Conservation (phyloP, 2,329 filamentous ascomycete species). For the Byssoonygena ceratinophila region DNA sequence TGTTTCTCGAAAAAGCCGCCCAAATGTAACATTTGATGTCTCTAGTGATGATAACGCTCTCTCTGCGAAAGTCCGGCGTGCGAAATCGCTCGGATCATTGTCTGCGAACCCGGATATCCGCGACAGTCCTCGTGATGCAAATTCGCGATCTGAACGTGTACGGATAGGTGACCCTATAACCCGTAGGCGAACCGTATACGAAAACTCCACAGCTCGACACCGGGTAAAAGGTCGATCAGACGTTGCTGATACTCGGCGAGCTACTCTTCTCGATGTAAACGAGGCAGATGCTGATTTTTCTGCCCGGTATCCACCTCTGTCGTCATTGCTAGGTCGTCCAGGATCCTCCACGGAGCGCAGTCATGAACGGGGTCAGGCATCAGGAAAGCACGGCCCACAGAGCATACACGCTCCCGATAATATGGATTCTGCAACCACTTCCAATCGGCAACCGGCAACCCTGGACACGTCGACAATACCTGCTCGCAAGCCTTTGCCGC, state of each 20-base stretch:
- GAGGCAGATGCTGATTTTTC: slow-evolving; percentile 25
- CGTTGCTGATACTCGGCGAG: neutral
- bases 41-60: neutral
- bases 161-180: neutral
- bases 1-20: neutral
- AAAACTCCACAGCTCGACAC: neutral
- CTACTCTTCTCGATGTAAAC: slow-evolving; percentile 25
- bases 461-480: neutral
- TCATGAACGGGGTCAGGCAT: neutral
- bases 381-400: neutral
- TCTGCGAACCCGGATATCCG: neutral
- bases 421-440: neutral
- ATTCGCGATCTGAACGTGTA: neutral
- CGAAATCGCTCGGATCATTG: slow-evolving; percentile 7
- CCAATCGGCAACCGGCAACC: neutral
- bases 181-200: neutral
- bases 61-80: slow-evolving; percentile 9
- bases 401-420: neutral
- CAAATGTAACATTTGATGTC: slow-evolving; percentile 5
- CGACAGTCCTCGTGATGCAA: neutral
- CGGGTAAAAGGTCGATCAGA: neutral
- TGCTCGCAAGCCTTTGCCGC: neutral
- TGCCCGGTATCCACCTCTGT: slow-evolving; percentile 29
- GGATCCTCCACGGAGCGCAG: neutral
- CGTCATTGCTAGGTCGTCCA: neutral